These are phyloP conservation scores for Sclerotiophoma versabilis DNA, from an alignment of 2,329 filamentous ascomycete species.

Conservation along the genomic window DNA sequence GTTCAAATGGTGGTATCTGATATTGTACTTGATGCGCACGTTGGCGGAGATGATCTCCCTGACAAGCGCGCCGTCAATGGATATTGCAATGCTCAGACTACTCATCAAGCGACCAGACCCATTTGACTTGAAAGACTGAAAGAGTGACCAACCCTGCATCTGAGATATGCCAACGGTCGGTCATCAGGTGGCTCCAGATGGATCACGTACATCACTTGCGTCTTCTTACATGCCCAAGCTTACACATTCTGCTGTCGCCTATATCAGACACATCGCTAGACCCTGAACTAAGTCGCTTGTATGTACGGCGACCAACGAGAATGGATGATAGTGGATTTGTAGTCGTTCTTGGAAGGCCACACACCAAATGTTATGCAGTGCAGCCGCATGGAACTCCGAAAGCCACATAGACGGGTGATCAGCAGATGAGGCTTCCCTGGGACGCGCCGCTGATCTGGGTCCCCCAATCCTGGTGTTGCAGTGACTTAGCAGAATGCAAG, in stretches of 20 bases:
- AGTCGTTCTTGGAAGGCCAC: conserved; percentile 37
- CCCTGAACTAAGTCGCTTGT: conserved; percentile 17
- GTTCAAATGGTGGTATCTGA: conserved; percentile 11
- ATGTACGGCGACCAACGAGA: neutral
- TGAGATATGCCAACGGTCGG: conserved; percentile 25
- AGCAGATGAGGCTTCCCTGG: conserved; percentile 31
- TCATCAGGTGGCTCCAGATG: neutral
- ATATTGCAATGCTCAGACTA: neutral
- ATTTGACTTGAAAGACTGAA: conserved; percentile 9
- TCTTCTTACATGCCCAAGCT: conserved; percentile 1
- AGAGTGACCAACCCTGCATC: conserved; percentile 20
- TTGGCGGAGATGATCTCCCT: conserved; percentile 6
- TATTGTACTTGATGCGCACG: conserved; percentile 26
- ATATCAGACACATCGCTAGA: conserved; percentile 22
- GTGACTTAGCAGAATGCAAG: conserved; percentile 15
- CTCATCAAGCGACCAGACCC: conserved; percentile 3
- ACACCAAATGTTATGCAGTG: conserved; percentile 25
- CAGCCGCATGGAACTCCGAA: conserved; percentile 36
- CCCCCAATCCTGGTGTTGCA: conserved; percentile 20
- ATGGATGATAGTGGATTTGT: neutral
- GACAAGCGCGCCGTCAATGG: conserved; percentile 26
- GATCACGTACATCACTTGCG: neutral
- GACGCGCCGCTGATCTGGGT: conserved; percentile 42
- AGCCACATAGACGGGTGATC: conserved; percentile 48
- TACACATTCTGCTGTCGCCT: neutral